A percentile compares a stretch with the other conserved stretches of the same genome.
Evolutionary conservation across 2,329 filamentous ascomycete genomes (phyloP).

Genomic region (Mollisia scopiformis): DNA sequence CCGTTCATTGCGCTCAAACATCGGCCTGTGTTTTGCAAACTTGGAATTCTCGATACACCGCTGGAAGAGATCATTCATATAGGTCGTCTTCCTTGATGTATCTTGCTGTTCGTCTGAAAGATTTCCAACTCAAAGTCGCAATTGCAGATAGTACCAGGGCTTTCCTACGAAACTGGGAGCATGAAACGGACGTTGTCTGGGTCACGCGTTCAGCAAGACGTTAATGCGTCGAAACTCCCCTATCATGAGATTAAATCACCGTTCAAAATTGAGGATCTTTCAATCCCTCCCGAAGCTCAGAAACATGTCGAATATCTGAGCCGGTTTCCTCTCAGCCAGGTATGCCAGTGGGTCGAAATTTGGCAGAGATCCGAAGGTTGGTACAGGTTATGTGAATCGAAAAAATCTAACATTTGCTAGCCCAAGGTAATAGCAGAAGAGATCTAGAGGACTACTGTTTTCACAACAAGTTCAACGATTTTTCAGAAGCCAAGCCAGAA

Average conservation of each 20-base stretch:
- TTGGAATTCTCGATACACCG: no score
- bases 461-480: no score
- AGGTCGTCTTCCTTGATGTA: no score
- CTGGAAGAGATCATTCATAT: no score
- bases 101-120: no score
- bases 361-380: not conserved
- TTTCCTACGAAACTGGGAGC: not conserved
- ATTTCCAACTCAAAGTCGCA: no score
- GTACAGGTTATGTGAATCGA: not conserved
- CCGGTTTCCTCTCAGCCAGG: not conserved
- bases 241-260: not conserved
- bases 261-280: not conserved
- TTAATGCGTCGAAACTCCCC: not conserved
- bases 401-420: not conserved
- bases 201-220: not conserved
- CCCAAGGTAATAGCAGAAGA: not conserved
- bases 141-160: no score
- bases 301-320: not conserved
- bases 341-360: not conserved
- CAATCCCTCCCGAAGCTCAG: not conserved
- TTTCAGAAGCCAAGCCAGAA: no score
- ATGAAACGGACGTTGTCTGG: constrained; percentile 1
- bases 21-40: no score
- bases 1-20: no score
- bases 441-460: not conserved